Conservation (phyloP, 1,284 basidiomycete species). For the Leucoagaricus sp. region DNA sequence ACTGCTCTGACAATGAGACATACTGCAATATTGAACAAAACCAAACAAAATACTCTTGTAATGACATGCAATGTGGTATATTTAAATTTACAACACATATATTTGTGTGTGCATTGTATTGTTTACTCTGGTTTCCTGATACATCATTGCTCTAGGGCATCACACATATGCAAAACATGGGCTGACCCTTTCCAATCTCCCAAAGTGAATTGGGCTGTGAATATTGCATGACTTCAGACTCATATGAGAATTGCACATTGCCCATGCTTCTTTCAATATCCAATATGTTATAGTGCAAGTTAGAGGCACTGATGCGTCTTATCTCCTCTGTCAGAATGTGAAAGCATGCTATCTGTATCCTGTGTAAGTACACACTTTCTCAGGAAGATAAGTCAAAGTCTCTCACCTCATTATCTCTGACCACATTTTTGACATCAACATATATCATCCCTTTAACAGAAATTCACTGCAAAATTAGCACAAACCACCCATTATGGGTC, state of each 20-base stretch:
- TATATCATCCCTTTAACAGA: background rate
- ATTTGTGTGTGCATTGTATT: slow-evolving; percentile 34
- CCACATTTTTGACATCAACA: no score
- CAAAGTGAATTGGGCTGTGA: no score
- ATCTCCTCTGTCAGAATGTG: no score
- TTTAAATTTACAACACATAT: slow-evolving; percentile 27
- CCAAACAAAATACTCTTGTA: slow-evolving; percentile 34
- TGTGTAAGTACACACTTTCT: no score
- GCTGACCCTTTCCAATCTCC: background rate
- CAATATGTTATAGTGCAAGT: background rate
- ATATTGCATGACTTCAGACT: background rate
- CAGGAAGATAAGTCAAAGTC: no score
- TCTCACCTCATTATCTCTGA: no score
- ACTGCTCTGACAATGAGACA: slow-evolving; percentile 32
- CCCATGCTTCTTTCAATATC: no score
- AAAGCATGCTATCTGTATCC: no score
- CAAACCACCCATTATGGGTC: background rate
- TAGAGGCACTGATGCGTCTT: no score
- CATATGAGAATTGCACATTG: no score
- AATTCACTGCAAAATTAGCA: background rate
- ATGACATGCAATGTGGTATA: slow-evolving; percentile 24
- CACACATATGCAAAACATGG: slow-evolving; percentile 8
- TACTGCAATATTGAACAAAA: slow-evolving; percentile 36
- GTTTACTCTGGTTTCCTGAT: no score
- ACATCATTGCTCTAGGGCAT: slow-evolving; percentile 22